These are phyloP conservation scores for Linderniella brevidens DNA, from an alignment of 257 asterid species.

Conservation along the genomic window DNA sequence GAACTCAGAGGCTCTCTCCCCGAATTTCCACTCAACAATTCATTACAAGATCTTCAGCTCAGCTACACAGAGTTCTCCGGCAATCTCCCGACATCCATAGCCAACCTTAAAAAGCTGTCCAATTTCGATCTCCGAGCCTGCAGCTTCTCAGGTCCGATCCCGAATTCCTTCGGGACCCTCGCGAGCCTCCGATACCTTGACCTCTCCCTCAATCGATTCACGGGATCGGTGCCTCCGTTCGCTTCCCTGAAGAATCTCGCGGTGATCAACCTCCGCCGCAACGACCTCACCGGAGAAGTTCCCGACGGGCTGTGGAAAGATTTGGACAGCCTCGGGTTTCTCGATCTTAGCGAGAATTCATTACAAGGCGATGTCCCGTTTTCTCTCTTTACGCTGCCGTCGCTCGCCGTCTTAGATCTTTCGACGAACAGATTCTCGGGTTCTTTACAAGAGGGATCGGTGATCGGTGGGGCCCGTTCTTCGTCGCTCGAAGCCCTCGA, in stretches of 20 bases:
- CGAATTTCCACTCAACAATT: slow-evolving; percentile 26
- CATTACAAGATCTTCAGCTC: slow-evolving; percentile 28
- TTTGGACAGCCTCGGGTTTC: slow-evolving; percentile 19
- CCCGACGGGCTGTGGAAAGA: slow-evolving; percentile 21
- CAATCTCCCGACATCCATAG: slow-evolving; percentile 29
- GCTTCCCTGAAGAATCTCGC: slow-evolving; percentile 21
- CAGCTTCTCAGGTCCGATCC: slow-evolving; percentile 33
- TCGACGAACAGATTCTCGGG: slow-evolving; percentile 29
- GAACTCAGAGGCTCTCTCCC: slow-evolving; percentile 39
- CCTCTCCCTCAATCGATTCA: slow-evolving; percentile 22
- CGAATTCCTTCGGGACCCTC: slow-evolving; percentile 28
- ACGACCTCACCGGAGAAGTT: slow-evolving; percentile 24
- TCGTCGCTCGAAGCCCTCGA: slow-evolving; percentile 19
- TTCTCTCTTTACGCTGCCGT: slow-evolving; percentile 29
- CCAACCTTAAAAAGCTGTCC: slow-evolving; percentile 24
- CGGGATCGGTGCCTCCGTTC: slow-evolving; percentile 33
- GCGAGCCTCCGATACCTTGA: slow-evolving; percentile 22
- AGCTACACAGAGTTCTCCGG: slow-evolving; percentile 29
- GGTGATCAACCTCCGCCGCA: slow-evolving; percentile 9
- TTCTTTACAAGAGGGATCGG: slow-evolving; percentile 8
- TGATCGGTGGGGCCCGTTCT: too few relatives aligned
- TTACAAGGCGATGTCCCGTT: slow-evolving; percentile 26
- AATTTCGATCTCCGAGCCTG: slow-evolving; percentile 20
- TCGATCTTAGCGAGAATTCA: slow-evolving; percentile 24
- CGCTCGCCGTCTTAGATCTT: slow-evolving; percentile 13